Evolutionary conservation across 2,329 filamentous ascomycete genomes (phyloP).

Genomic region (Aspergillus fumigatus): DNA sequence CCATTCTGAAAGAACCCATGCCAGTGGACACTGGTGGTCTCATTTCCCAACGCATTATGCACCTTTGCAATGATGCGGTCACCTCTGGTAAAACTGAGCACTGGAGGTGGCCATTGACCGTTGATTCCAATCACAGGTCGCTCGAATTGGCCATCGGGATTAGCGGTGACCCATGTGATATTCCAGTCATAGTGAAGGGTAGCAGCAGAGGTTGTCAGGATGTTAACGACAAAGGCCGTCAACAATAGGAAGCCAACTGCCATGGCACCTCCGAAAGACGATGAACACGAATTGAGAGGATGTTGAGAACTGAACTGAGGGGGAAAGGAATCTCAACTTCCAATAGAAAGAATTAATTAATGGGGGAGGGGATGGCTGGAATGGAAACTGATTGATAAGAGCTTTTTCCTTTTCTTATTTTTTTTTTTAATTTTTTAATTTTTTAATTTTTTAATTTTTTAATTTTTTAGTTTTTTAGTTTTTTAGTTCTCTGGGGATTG

Average conservation of each 20-base stretch:
- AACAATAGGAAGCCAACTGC: not conserved
- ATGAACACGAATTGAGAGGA: not conserved
- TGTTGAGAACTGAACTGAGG: not conserved
- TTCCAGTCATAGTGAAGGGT: slow-evolving; percentile 49
- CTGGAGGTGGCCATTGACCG: slow-evolving; percentile 66
- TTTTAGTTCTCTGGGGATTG: not conserved
- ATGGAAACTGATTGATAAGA: not conserved
- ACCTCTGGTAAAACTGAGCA: slow-evolving; percentile 70
- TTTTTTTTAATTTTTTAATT: no score
- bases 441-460: no score
- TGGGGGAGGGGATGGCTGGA: not conserved
- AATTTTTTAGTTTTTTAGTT: no score
- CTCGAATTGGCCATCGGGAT: slow-evolving; percentile 48
- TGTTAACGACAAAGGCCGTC: not conserved
- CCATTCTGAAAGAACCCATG: slow-evolving; percentile 77
- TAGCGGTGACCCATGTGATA: slow-evolving; percentile 51
- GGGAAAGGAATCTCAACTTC: not conserved
- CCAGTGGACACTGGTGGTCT: slow-evolving; percentile 66
- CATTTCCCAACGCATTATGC: slow-evolving; percentile 61
- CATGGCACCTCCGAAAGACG: not conserved
- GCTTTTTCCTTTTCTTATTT: not conserved
- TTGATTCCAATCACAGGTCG: slow-evolving; percentile 65
- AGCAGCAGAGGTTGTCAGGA: not conserved
- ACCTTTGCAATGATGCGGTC: slow-evolving; percentile 67
- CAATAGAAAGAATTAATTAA: not conserved